Evolutionary conservation across 1,139 yeast genomes (phyloP), one percentile per base, ranked within the genome.

Genomic region (Yamadazyma membranifaciens): DNA sequence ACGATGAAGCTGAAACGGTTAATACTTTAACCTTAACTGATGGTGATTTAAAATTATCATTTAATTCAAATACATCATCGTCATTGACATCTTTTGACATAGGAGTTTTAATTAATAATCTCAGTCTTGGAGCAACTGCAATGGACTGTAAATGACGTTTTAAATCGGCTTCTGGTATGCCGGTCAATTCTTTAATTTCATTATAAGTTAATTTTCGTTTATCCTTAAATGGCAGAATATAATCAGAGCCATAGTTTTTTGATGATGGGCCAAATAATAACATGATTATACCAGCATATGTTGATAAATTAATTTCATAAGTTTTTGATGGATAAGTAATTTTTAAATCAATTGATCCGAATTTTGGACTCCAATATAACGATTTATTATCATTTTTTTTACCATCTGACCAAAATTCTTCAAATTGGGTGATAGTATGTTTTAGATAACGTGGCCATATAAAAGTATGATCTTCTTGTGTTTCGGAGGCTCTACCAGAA

Each of bases 71-170:
- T 13, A 61, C 61, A 62, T 91, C 97, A 4, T 63, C 65, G 1
- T 75, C 68, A 35, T 76, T 75, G 25, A 91, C 81, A 9, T 83
- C 89, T 49, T 81, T 83, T 0, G 87, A 70, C 83, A 81, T 78
- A 9, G 97, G 97, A 17, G 61, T 67, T 55, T 89, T 91, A 17
- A 71, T 67, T 47, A 91, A 65, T 11, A 91, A 68, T 47, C 95
- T 73, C 52, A 89, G 82, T 47, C 83, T 76, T 2, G 96, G 91
- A 0, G 95, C 94, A 35, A 88, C 87, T 0, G 95, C 83, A 28
- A 92, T 77, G 1, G 97, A 87, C 56, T 87, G 87, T 43, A 92
- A 63, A 47, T 88, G 94, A 43, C 96, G 75, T 31, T 74, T 73
- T 32, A 91, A 67, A 50, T 92, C 98, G 1, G 65, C 57, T 28